Conservation (phyloP, 768 basidiomycete species). For the Lactifluus echinatus region DNA sequence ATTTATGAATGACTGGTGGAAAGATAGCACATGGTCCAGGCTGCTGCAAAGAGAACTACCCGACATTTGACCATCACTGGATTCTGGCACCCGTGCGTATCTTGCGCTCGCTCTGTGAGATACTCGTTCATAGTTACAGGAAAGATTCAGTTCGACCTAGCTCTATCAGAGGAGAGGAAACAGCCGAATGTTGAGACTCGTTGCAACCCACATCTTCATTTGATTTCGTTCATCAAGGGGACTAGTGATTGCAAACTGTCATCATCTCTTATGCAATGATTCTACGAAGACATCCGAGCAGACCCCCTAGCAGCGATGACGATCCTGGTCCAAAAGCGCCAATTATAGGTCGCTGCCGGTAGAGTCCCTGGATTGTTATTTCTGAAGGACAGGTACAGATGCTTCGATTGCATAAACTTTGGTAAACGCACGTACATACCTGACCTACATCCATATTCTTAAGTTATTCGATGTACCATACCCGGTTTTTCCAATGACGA, state of each 20-base stretch:
- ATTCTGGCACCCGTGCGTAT: background rate
- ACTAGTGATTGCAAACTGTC: too few relatives aligned
- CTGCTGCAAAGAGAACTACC: slow-evolving; percentile 78
- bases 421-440: background rate
- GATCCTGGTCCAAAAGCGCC: too few relatives aligned
- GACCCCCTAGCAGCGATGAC: background rate
- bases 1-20: slow-evolving; percentile 88
- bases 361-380: too few relatives aligned
- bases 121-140: background rate
- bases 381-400: too few relatives aligned
- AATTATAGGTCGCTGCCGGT: too few relatives aligned
- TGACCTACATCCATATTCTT: background rate
- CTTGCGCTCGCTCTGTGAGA: background rate
- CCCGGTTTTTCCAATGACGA: background rate
- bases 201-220: background rate
- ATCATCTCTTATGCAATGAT: too few relatives aligned
- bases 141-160: background rate
- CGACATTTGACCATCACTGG: slow-evolving; percentile 40
- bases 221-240: background rate
- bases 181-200: background rate
- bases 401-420: too few relatives aligned
- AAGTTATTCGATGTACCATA: background rate
- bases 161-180: background rate
- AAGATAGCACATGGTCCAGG: slow-evolving; percentile 80
- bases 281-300: background rate